phyloP scores from a whole-genome alignment of 208 protist genomes.

The Leishmania lainsoni region DNA sequence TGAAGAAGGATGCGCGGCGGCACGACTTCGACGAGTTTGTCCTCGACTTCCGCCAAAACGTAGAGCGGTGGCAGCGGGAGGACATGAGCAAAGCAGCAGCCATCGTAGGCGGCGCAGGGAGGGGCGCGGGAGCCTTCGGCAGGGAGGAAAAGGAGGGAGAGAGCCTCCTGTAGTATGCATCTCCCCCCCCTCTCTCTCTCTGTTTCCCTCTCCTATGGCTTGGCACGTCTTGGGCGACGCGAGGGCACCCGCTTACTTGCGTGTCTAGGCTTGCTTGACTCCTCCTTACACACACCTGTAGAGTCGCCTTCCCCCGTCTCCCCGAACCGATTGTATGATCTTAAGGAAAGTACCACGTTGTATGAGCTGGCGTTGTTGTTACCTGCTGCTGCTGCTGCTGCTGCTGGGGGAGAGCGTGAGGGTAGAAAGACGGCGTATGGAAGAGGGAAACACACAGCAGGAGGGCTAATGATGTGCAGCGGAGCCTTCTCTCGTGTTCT shows the following conservation, averaged over 20 bases:
- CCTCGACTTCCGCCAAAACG: conserved; percentile 67
- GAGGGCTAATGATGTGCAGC: no score
- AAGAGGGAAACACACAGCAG: no score
- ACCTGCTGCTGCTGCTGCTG: no score
- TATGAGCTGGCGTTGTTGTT: no score
- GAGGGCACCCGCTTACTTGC: neutral
- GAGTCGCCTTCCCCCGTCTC: no score
- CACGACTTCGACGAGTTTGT: conserved; percentile 88
- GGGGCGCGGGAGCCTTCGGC: neutral
- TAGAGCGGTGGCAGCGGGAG: conserved; percentile 75
- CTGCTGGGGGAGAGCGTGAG: no score
- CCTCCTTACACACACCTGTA: no score
- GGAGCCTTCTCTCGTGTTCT: no score
- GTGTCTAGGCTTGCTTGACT: neutral
- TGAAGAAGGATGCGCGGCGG: conserved; percentile 75
- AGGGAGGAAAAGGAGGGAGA: neutral
- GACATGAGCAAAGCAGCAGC: conserved; percentile 45
- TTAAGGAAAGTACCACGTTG: no score
- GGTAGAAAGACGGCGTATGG: no score
- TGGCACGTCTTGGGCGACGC: neutral
- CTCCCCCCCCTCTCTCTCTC: neutral
- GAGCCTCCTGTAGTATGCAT: neutral
- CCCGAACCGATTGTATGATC: no score
- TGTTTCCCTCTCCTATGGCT: neutral
- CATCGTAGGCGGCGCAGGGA: neutral